Base-by-base conservation (phyloP, 169 alveolate genomes). In the Plasmodium gaboni region DNA sequence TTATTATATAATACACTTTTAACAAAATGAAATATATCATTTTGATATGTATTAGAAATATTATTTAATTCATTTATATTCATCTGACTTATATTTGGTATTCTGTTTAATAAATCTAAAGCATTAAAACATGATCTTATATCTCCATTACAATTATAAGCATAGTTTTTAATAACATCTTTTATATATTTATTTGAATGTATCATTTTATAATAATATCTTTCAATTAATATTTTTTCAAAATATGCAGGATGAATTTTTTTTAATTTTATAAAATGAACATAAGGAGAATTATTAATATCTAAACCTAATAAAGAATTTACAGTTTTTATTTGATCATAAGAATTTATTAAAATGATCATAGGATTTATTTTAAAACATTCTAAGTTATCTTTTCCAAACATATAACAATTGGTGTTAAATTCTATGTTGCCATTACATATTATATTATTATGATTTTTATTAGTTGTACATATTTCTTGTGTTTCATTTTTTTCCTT, bases 81-180 rank as follows among this genome's bases (percentile, higher is more conserved):
- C 86, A 86, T 86, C 13, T 71, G 51, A 71, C 22, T 10, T 65
- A 86, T 13, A 10, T 86, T 72, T 1, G 86, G 86, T 42, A 71
- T 60, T 44, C 92, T 63, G 50, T 60, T 86, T 86, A 86, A 44
- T 19, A 86, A 72, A 73, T 86, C 92, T 28, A 86, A 74, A 1
- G 92, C 48, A 63, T 71, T 86, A 71, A 70, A 86, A 61, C 92
- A 86, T 46, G 86, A 71, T 42, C 92, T n/a, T 59, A 86, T 71
- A 64, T 86, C 92, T 61, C 92, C 92, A 86, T 67, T 86, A 63
- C 92, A 86, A 65, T 86, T 86, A 53, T 86, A 22, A 6, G 71
- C 10, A 50, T 42, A 28, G 15, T 15, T 1, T 70, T 71, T 86
- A 9, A 86, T 63, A 72, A 86, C 59, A 15, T 86, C 68, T 86